phyloP scores from a whole-genome alignment of 2,329 filamentous ascomycete species.

The Ceratocystiopsis minuta region DNA sequence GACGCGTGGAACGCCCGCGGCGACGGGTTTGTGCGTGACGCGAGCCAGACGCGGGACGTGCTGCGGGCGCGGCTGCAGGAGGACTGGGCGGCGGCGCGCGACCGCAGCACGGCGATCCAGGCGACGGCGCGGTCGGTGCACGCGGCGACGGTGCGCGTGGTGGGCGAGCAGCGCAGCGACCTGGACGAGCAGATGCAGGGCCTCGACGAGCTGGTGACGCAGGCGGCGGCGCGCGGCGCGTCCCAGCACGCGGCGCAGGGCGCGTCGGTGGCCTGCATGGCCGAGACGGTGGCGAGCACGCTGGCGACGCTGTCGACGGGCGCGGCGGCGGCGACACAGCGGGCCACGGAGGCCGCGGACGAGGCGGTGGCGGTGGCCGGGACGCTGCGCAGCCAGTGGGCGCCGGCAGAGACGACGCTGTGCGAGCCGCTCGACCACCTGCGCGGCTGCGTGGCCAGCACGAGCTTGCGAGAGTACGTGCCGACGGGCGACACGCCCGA shows the following conservation, averaged over 20 bases:
- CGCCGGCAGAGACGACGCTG: constrained; percentile 39
- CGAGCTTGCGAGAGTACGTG: constrained; percentile 58
- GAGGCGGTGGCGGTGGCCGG: constrained; percentile 45
- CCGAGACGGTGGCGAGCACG: constrained; percentile 51
- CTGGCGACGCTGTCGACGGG: constrained; percentile 54
- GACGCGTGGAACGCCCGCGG: constrained; percentile 56
- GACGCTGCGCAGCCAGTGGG: constrained; percentile 40
- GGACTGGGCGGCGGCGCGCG: constrained; percentile 67
- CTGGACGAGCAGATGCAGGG: constrained; percentile 78
- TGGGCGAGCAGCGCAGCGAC: constrained; percentile 74
- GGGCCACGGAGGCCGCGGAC: constrained; percentile 49
- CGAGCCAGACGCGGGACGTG: constrained; percentile 54
- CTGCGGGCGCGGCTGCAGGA: constrained; percentile 70
- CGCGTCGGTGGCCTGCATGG: constrained; percentile 46
- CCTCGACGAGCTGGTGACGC: constrained; percentile 75
- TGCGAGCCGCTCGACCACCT: constrained; percentile 55
- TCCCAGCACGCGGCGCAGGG: constrained; percentile 54
- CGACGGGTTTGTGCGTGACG: constrained; percentile 48
- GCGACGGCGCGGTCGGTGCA: constrained; percentile 74
- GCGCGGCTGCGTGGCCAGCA: constrained; percentile 46
- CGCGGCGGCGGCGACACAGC: constrained; percentile 48
- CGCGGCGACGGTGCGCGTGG: constrained; percentile 73
- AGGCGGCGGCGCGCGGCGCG: constrained; percentile 65
- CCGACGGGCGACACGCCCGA: constrained; percentile 76
- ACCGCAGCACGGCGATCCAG: constrained; percentile 70